Percentiles rank a stretch among this genome's conserved stretches.
phyloP scores from a whole-genome alignment of 1,139 yeast species.

The Yamadazyma dushanensis region DNA sequence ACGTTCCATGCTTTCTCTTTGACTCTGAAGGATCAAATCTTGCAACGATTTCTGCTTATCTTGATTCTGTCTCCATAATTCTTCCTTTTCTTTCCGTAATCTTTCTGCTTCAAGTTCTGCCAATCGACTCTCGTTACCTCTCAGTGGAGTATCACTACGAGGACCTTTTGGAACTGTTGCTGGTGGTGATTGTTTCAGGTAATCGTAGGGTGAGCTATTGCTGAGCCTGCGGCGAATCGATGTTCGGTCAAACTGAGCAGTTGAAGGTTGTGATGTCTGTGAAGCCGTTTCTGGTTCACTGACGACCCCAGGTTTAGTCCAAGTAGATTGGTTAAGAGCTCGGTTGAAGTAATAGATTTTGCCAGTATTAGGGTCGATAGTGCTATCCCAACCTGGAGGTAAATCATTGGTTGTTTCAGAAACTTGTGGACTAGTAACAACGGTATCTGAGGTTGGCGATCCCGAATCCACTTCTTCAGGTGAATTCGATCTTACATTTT shows the following conservation, averaged over 20 bases:
- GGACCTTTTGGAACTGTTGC: conserved; percentile 3
- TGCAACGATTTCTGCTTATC: conserved; percentile 38
- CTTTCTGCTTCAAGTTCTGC: conserved; percentile 39
- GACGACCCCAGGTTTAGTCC: conserved; percentile 43
- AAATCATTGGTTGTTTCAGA: conserved; percentile 19
- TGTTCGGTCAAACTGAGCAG: too few species aligned
- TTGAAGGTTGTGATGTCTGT: background rate
- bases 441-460: conserved; percentile 18
- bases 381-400: conserved; percentile 57
- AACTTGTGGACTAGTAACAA: conserved; percentile 7
- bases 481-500: conserved; percentile 22
- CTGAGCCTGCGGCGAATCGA: conserved; percentile 2
- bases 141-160: conserved; percentile 6
- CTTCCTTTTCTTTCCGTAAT: conserved; percentile 32
- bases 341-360: conserved; percentile 56
- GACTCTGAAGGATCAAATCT: conserved; percentile 36
- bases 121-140: conserved; percentile 17
- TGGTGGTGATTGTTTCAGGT: background rate
- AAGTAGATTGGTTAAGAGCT: conserved; percentile 45
- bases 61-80: conserved; percentile 29
- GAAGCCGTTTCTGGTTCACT: background rate
- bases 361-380: conserved; percentile 41
- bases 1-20: conserved; percentile 27
- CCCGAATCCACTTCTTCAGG: conserved; percentile 15
- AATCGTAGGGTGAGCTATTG: background rate